Base-by-base conservation (phyloP, 2,329 filamentous ascomycete genomes). In the Lojkania enalia region DNA sequence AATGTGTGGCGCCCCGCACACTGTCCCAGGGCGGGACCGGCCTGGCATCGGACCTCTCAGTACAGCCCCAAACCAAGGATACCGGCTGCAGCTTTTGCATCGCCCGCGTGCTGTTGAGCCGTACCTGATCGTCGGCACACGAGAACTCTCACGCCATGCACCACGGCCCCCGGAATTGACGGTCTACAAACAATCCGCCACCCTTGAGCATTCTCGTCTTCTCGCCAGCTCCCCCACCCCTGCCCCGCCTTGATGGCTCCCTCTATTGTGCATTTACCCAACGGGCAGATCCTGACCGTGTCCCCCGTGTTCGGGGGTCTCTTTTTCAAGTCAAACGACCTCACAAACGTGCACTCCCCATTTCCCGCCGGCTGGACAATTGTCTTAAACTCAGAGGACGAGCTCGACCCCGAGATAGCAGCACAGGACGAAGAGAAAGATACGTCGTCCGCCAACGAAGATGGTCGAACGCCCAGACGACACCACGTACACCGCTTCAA, bases 291-390 rank as follows among this genome's bases (percentile, higher is more conserved):
- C 53, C 81, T 94, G 63, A 86, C 85, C 2, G 87, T 95, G 21
- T 84, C 83, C 12, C 88, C 90, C 1, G 89, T 96, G 19, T 96
- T 96, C 67, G 90, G 88, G n/a, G 92, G 92, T 21, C 79, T 94
- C 44, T 88, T 86, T 60, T 96, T 96, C 83, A 94, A 91, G 68
- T 82, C 85, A 45, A 86, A 89, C 64, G 86, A 94, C 50, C 74
- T 88, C 52, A 86, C 80, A 60, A 75, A 78, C 19, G 82, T 86
- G 13, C 60, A 69, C 31, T 84, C 84, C 39, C 80, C 85, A 3
- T 91, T 90, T 48, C 90, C 91, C 0, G 81, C 88, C 4, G 91
- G 91, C 21, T 97, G 92, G 92, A 95, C 88, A 2, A 85, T 96
- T 39, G 86, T 92, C 20, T 77, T 97, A 27, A 86, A 91, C 60